These are phyloP conservation scores for Sarcocystis neurona DNA, from an alignment of 169 alveolate genomes.

Conservation along the genomic window DNA sequence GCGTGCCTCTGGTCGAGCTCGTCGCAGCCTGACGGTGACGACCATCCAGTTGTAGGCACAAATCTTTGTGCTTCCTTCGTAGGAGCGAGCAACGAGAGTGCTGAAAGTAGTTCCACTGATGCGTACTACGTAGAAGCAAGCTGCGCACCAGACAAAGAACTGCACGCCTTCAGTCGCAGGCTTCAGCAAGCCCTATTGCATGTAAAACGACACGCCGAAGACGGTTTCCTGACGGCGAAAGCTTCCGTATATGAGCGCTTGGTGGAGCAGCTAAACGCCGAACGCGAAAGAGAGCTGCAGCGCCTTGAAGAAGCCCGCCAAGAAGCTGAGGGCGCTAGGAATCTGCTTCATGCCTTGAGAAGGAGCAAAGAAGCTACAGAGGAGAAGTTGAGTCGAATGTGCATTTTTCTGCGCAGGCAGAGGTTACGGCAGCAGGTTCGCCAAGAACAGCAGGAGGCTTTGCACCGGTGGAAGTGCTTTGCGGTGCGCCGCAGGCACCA, in stretches of 20 bases:
- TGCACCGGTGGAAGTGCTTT: background rate
- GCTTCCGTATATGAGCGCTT: background rate
- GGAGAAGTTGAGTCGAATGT: background rate
- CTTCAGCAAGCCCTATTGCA: background rate
- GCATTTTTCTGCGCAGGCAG: background rate
- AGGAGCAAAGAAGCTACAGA: conserved; percentile 17
- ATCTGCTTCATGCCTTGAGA: background rate
- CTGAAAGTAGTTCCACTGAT: too few relatives aligned
- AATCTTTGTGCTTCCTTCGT: too few relatives aligned
- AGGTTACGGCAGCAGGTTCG: conserved; percentile 13
- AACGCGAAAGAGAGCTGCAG: background rate
- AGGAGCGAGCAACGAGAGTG: too few relatives aligned
- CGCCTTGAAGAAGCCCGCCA: background rate
- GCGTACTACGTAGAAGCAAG: too few relatives aligned
- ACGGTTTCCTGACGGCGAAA: background rate
- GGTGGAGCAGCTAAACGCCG: background rate
- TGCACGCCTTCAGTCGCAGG: background rate
- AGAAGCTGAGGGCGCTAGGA: conserved; percentile 13
- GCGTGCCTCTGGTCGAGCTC: too few relatives aligned
- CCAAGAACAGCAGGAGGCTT: background rate
- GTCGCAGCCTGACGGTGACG: too few relatives aligned
- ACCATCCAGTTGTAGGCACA: too few relatives aligned
- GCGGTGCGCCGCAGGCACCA: background rate
- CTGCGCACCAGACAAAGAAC: background rate
- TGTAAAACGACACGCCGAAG: background rate